A percentile compares a stretch with the other conserved stretches of the same genome.
phyloP scores from a whole-genome alignment of 345 rosid species.

The Streptanthus diversifolius region DNA sequence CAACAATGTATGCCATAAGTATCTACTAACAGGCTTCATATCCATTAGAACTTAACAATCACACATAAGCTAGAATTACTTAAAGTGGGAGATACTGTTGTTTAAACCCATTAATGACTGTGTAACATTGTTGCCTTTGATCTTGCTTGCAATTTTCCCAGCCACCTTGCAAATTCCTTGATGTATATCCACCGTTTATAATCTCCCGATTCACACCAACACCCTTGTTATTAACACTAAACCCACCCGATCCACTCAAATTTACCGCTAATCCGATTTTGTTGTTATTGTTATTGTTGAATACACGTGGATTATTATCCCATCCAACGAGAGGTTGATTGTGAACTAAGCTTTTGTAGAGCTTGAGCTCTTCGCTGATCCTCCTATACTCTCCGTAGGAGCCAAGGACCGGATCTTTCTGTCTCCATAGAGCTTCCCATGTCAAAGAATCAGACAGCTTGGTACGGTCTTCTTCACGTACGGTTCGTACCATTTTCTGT shows the following conservation, averaged over 20 bases:
- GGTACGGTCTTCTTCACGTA: conserved; percentile 44
- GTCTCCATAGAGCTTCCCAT: conserved; percentile 80
- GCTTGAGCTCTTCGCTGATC: conserved; percentile 49
- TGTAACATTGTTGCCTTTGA: conserved; percentile 37
- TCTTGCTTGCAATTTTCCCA: conserved; percentile 30
- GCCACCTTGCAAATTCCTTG: conserved; percentile 29
- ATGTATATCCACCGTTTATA: conserved; percentile 18
- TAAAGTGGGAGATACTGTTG: conserved; percentile 29
- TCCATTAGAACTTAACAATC: neutral
- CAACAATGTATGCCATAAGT: neutral
- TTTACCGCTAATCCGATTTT: conserved; percentile 22
- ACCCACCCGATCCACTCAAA: conserved; percentile 23
- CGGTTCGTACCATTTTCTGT: conserved; percentile 50
- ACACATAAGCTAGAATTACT: neutral
- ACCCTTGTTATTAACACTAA: conserved; percentile 22
- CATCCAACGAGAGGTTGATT: conserved; percentile 28
- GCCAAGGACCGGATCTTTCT: conserved; percentile 61
- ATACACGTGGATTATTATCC: conserved; percentile 20
- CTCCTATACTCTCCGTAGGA: conserved; percentile 55
- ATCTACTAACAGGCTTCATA: neutral
- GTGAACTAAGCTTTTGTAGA: conserved; percentile 37
- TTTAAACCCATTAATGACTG: conserved; percentile 31
- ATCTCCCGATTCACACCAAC: conserved; percentile 21
- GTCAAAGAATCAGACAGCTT: conserved; percentile 55
- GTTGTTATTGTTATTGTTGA: conserved; percentile 16